Base-by-base conservation (phyloP, 2,329 filamentous ascomycete genomes). In the Alternaria longipes region DNA sequence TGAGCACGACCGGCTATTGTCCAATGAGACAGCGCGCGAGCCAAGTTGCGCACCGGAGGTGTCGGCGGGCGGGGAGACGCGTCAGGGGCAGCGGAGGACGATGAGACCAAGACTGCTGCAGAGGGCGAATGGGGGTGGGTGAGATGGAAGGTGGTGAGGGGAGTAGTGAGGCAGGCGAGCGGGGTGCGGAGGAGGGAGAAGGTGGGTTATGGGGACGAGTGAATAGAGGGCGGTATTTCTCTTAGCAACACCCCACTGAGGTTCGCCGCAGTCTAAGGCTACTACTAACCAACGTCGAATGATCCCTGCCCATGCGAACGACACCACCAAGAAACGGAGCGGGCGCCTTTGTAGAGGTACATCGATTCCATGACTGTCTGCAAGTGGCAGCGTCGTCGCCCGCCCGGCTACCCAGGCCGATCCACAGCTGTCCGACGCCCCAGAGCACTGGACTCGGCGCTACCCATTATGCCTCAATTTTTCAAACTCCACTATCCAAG, bases 171-270 rank as follows among this genome's bases (percentile, higher is more conserved):
- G 44, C 20, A 18, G 57, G 36, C 51, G 54, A 42, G 59, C 55
- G 69, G 66, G 56, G 58, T 50, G 63, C 45, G 59, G 68, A 62
- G 62, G 54, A 49, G 57, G 54, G 54, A 34, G 42, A 59, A 57
- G 46, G 54, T 42, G 58, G 49, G 59, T 63, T 59, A 59, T 50
- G 57, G 63, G 49, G 52, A 64, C 62, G 51, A 55, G 67, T 65
- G 67, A 58, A 59, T 59, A 54, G 65, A 64, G 62, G 65, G 56
- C 50, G 58, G 51, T 73, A 71, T 73, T 73, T 74, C 68, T 71
- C 68, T 70, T 72, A 66, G 62, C 65, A 63, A 60, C 64, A 71
- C 69, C 62, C 68, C 66, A 68, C 59, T 50, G 53, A 62, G 56
- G 56, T 63, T 66, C 67, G 67, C 64, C 67, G 65, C 65, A 64